phyloP scores from a whole-genome alignment of 2,329 filamentous ascomycete genomes.

The Cytospora chrysosperma region DNA sequence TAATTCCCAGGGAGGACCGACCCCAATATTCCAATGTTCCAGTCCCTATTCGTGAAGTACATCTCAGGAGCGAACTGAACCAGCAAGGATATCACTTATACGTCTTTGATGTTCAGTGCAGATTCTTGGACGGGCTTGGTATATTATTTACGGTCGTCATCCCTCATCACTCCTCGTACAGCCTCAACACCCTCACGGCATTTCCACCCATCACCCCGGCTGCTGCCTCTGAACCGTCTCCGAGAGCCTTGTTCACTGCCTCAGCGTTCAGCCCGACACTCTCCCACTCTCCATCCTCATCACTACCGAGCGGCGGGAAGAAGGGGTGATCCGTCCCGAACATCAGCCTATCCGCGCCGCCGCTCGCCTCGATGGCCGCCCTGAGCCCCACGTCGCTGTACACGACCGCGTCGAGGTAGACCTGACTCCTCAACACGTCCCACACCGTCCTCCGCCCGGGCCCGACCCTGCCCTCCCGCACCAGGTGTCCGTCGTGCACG shows the following conservation, averaged over 20 bases:
- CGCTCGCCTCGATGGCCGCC: conserved; percentile 65
- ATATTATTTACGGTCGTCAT: too few relatives aligned
- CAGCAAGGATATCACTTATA: not conserved
- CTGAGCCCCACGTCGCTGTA: conserved; percentile 73
- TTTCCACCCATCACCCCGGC: conserved; percentile 32
- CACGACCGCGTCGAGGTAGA: conserved; percentile 85
- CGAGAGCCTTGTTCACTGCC: conserved; percentile 30
- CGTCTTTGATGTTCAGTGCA: too few relatives aligned
- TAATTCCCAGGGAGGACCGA: too few relatives aligned
- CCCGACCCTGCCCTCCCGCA: conserved; percentile 57
- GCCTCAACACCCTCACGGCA: conserved; percentile 31
- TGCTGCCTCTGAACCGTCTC: conserved; percentile 28
- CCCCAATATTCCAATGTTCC: too few relatives aligned
- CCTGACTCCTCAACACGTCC: conserved; percentile 65
- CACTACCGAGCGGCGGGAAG: conserved; percentile 70
- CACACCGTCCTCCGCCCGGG: conserved; percentile 50
- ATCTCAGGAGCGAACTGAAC: too few relatives aligned
- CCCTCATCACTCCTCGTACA: conserved; percentile 26
- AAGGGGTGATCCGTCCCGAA: conserved; percentile 85
- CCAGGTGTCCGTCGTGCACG: conserved; percentile 74
- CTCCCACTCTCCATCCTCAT: conserved; percentile 65
- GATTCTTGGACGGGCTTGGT: too few relatives aligned
- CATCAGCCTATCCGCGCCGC: conserved; percentile 68
- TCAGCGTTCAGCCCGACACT: conserved; percentile 56
- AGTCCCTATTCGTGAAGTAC: too few relatives aligned